Base-by-base conservation (phyloP, 306 rosid species). In the Cucumis sativus region DNA sequence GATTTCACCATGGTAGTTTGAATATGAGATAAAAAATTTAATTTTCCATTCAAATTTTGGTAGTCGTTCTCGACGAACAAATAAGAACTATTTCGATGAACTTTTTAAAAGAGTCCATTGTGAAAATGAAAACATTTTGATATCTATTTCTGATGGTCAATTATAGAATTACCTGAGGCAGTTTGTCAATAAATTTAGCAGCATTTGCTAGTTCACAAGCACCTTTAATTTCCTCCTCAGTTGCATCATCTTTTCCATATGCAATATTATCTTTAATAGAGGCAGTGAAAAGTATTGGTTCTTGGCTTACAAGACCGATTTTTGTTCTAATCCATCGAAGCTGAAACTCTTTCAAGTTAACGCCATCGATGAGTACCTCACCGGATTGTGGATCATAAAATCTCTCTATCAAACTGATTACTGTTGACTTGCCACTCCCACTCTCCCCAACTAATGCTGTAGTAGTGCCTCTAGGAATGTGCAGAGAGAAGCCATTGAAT, bases 141-240 rank as follows among this genome's bases (percentile, higher is more conserved):
- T 8, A 2, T 7, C 2, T 43, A 43, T 43, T 43, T 43, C 49
- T 43, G 49, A 43, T 2, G 3, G 0, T 43, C 49, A 43, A 7
- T 43, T 43, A 8, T 43, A 43, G 49, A 43, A 43, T 43, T 43
- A 75, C 79, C 71, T 59, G 79, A 76, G 79, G 79, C 18, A 76
- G 59, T 61, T 76, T 76, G 10, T 76, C 79, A 45, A 76, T 76
- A 16, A 76, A 76, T 60, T 59, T 58, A 61, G 79, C 23, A 61
- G 79, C 79, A 60, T 76, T 76, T 20, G 79, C 79, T 13, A 76
- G 79, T 59, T 76, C 71, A 21, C 52, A 57, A 59, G 79, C 79
- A 43, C 70, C 25, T 14, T 25, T 60, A 39, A 76, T 76, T 16
- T 76, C 79, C 16, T 76, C 71, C 0, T 40, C 13, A 1, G 79